These are phyloP conservation scores for Suhomyces yuchorum DNA, from an alignment of 1,139 yeast species.

Conservation along the genomic window DNA sequence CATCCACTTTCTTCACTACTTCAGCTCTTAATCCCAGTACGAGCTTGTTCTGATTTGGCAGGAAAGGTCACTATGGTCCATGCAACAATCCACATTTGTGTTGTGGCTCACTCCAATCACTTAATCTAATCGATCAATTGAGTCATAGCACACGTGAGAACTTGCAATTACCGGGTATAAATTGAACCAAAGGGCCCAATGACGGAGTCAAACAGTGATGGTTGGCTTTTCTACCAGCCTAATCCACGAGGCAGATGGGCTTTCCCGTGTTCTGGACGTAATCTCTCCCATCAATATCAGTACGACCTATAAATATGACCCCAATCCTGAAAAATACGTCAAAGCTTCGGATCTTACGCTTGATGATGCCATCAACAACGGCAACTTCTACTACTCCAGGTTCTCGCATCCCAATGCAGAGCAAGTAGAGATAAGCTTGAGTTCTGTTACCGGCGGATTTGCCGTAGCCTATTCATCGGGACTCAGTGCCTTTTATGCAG, in stretches of 20 bases:
- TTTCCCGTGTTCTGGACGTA: constrained; percentile 53
- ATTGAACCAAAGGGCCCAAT: not conserved
- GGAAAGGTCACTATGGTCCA: too few species aligned
- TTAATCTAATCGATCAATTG: not conserved
- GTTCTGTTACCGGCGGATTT: constrained; percentile 55
- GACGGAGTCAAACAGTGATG: constrained; percentile 25
- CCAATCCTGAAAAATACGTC: constrained; percentile 55
- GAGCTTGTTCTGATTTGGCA: too few species aligned
- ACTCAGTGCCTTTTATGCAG: constrained; percentile 76
- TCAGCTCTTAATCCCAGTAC: too few species aligned
- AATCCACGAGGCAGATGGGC: constrained; percentile 64
- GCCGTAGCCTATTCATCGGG: constrained; percentile 75
- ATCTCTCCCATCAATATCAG: constrained; percentile 81
- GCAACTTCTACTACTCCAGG: constrained; percentile 59
- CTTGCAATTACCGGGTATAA: not conserved
- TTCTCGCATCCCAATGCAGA: constrained; percentile 69
- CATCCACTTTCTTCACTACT: too few species aligned
- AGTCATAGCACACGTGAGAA: not conserved
- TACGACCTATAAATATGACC: constrained; percentile 71
- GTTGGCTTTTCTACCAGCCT: constrained; percentile 51
- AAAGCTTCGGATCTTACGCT: constrained; percentile 38
- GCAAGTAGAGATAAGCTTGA: constrained; percentile 68
- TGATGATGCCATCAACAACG: constrained; percentile 5
- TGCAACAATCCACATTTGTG: too few species aligned
- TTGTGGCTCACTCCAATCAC: not conserved